Conservation (phyloP, 2,329 filamentous ascomycete species). For the Laburnicola sp. region DNA sequence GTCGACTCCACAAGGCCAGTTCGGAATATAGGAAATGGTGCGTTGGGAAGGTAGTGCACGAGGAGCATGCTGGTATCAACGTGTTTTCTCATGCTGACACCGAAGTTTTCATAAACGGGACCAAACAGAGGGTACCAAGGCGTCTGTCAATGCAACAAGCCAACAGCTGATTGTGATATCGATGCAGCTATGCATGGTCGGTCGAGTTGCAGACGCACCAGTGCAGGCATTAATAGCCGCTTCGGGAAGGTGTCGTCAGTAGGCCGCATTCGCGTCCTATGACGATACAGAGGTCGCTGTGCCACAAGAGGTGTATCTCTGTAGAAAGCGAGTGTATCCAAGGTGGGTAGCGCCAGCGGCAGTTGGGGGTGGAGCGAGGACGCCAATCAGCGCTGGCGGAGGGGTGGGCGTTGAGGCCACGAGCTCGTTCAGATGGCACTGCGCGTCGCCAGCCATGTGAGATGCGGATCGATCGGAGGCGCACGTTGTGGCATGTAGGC, state of each 20-base stretch:
- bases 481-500: slow-evolving; percentile 11
- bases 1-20: background rate
- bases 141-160: background rate
- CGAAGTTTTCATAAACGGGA: background rate
- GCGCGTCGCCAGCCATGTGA: background rate
- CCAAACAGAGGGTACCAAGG: background rate
- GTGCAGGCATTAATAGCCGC: slow-evolving; percentile 1
- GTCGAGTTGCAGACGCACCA: background rate
- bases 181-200: background rate
- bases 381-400: background rate
- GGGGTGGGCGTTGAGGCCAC: background rate
- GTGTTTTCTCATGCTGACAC: slow-evolving; percentile 4
- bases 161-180: background rate
- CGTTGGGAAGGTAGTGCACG: slow-evolving; percentile 9
- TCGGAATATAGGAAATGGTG: background rate
- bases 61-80: slow-evolving; percentile 5
- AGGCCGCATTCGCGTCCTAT: background rate
- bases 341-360: too few relatives aligned
- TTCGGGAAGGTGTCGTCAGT: slow-evolving; percentile 14
- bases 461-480: slow-evolving; percentile 16
- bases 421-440: background rate
- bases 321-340: background rate
- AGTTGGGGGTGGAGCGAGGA: background rate
- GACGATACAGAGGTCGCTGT: background rate
- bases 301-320: background rate